Base-by-base conservation (phyloP, 345 rosid species). In the Crucihimalaya himalaica region DNA sequence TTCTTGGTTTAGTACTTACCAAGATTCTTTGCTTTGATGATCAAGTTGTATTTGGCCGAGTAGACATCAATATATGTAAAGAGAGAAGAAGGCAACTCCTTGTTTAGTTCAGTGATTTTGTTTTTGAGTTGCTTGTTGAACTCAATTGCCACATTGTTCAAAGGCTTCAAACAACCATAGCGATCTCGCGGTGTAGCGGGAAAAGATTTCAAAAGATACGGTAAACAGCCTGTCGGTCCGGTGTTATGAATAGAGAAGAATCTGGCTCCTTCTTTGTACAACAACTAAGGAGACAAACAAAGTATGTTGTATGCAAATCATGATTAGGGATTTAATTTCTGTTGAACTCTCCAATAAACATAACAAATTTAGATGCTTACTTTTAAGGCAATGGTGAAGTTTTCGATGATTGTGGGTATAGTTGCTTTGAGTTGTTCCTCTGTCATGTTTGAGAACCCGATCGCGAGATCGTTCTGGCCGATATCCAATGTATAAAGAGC, bases 211-310 rank as follows among this genome's bases (percentile, higher is more conserved):
- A 85, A 66, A 75, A 80, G 78, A 13, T 83, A 85, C 0, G 89
- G 95, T 85, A 86, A 84, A 83, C 91, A 90, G 19, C 98, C 95
- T 1, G 89, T 23, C 32, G 98, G 95, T 20, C 95, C 89, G 0
- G 94, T 88, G 79, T 88, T 92, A 70, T 92, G 96, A 57, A 92
- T 81, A 88, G 90, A 86, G 84, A 87, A 92, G 72, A 78, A 75
- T 75, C 92, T 89, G 57, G 94, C 96, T 39, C 92, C 95, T 85
- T 88, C 84, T 57, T 78, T 73, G 74, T 80, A 80, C 23, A 88
- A 80, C 74, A 60, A 60, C 96, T 88, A 82, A 23, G 18, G 6
- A 75, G 66, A 75, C 66, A 74, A 9, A 73, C 39, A 50, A 46
- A 4, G 8, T 57, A 53, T 15, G 46, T 13, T 51, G 37, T 47